Conservation (phyloP, 768 basidiomycete genomes). For the Tulasnella sp. region DNA sequence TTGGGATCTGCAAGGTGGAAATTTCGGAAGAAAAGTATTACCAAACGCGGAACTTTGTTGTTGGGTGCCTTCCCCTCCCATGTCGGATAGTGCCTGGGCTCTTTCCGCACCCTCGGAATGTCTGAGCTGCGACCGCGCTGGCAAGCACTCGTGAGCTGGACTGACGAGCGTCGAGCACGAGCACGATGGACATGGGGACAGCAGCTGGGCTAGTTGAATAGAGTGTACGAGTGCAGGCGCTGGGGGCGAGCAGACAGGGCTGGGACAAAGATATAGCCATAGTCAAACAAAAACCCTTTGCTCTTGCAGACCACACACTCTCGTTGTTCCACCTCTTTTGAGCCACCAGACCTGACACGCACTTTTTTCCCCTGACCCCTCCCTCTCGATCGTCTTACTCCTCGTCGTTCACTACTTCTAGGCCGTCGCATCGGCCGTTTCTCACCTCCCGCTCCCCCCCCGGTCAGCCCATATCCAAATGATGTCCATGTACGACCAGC, state of each 20-base stretch:
- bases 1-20: too few relatives aligned
- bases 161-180: not conserved
- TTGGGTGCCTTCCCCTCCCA: not conserved
- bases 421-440: not conserved
- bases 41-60: constrained; percentile 7
- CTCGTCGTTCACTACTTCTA: not conserved
- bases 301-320: constrained; percentile 10
- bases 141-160: not conserved
- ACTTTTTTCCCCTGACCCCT: not conserved
- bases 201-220: not conserved
- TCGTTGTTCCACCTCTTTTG: constrained; percentile 6
- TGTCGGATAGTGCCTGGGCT: not conserved
- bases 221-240: not conserved
- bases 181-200: not conserved
- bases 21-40: not conserved
- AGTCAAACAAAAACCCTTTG: constrained; percentile 18
- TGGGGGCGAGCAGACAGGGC: not conserved
- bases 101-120: not conserved
- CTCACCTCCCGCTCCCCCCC: not conserved
- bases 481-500: constrained; percentile 29
- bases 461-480: constrained; percentile 5
- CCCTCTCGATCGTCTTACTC: not conserved
- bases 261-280: constrained; percentile 4
- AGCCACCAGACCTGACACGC: constrained; percentile 11
- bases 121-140: constrained; percentile 6